phyloP scores from a whole-genome alignment of 1,139 yeast genomes.

The Yamadazyma conglobata region DNA sequence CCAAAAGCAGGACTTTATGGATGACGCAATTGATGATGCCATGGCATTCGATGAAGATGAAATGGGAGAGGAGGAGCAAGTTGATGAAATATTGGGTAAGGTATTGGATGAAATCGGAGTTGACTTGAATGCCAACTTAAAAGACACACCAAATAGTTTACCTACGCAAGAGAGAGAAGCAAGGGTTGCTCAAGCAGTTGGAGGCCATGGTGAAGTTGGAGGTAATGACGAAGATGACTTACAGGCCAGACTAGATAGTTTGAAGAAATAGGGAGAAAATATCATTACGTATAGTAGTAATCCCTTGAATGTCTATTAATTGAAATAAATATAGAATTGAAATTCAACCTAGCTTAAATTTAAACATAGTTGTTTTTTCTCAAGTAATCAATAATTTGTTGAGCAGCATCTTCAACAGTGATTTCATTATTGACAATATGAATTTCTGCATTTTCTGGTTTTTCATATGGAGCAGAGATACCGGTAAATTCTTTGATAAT shows the following conservation, averaged over 20 bases:
- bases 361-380: conserved; percentile 49
- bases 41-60: conserved; percentile 81
- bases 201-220: too few relatives aligned
- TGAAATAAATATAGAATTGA: conserved; percentile 4
- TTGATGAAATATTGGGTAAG: conserved; percentile 86
- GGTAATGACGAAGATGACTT: conserved; percentile 70
- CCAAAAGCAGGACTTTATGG: conserved; percentile 98
- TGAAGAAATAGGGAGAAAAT: conserved; percentile 56
- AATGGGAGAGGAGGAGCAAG: conserved; percentile 73
- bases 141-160: conserved; percentile 54
- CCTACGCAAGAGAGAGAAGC: conserved; percentile 10
- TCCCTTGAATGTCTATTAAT: not conserved
- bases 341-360: too few relatives aligned
- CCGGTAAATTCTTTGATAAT: conserved; percentile 93
- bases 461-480: conserved; percentile 93
- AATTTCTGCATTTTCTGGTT: conserved; percentile 80
- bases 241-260: conserved; percentile 83
- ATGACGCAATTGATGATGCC: conserved; percentile 93
- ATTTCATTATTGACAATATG: conserved; percentile 66
- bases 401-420: conserved; percentile 77
- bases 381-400: conserved; percentile 67
- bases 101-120: conserved; percentile 96
- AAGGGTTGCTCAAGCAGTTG: conserved; percentile 50
- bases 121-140: conserved; percentile 67
- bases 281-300: not conserved